Base-by-base conservation (phyloP, 768 basidiomycete species). In the Termitomyces sp. region DNA sequence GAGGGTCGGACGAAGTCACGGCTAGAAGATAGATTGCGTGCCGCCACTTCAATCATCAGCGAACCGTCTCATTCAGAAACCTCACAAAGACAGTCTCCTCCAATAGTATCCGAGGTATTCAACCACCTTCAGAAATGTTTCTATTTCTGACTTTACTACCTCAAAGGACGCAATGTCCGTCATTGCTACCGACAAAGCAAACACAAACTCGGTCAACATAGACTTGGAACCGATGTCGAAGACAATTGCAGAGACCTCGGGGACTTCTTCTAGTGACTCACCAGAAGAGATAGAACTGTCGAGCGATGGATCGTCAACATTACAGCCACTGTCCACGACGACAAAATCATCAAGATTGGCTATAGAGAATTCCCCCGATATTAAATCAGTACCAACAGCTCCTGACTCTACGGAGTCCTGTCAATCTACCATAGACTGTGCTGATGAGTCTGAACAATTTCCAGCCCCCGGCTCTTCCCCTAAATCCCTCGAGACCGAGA, bases 1-100 rank as follows among this genome's bases (percentile, higher is more conserved):
- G 62, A 62, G 39, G 59, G 54, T 20, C 61, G 59, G 39, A 59
- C 76, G 46, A 87, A 88, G 66, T 76, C 80, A 8, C 87, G 80
- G 24, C 74, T 92, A 2, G 91, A 92, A 70, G 90, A 92, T 57
- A 78, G 91, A 46, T 74, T 92, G n/a, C 81, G 86, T 46, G 85
- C 88, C 42, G 80, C 74, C 29, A 78, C 80, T 27, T 79, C 85
- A 62, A 77, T 79, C 22, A 76, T 79, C 52, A 82, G 79, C 20
- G 88, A 90, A 20, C 72, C 77, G 13, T 81, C 82, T 59, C 70
- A 31, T 57, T 75, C 83, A 0, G 65, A 68, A 8, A 59, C 59
- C 1, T 78, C 83, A 20, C 64, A 73, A 6, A 74, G 71, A 41
- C 68, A 71, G 18, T 79, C 84, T 4, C 76, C 83, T 24, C 68